Evolutionary conservation across 306 rosid genomes (phyloP).

Genomic region (Hippophae gyantsensis): DNA sequence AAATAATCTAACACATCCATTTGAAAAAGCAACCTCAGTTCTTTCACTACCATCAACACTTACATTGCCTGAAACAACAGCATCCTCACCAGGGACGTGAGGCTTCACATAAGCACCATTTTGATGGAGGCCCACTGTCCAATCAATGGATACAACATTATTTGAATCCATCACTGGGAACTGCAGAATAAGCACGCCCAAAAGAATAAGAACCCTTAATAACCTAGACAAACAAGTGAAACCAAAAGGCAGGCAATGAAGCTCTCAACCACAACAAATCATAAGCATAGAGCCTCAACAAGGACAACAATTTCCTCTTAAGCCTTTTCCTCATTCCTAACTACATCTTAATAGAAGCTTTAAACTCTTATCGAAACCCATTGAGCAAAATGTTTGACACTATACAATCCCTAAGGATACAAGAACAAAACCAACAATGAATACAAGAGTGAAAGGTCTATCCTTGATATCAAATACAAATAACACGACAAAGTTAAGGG

Average conservation of each 20-base stretch:
- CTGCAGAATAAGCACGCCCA: slow-evolving; percentile 27
- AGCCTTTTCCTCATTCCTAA: no score
- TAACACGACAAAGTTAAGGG: no score
- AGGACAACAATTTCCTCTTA: no score
- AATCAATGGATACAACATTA: slow-evolving; percentile 31
- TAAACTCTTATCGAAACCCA: no score
- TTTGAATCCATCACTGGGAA: slow-evolving; percentile 53
- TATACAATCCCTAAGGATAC: no score
- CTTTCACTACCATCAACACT: slow-evolving; percentile 17
- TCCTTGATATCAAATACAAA: no score
- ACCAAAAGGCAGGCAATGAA: neutral
- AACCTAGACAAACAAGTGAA: neutral
- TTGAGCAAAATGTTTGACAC: no score
- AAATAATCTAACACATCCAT: slow-evolving; percentile 18
- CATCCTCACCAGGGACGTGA: slow-evolving; percentile 24
- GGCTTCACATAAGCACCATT: slow-evolving; percentile 46
- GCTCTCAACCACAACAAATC: neutral
- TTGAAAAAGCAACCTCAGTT: slow-evolving; percentile 24
- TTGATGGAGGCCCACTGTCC: slow-evolving; percentile 40
- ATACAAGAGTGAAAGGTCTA: no score
- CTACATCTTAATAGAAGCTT: no score
- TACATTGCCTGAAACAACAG: slow-evolving; percentile 26
- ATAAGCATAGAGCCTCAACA: no score
- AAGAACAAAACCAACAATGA: no score
- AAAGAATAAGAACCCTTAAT: neutral